Base-by-base conservation (phyloP, 371 early-diverging fungal genomes). In the Mortierella sp. region DNA sequence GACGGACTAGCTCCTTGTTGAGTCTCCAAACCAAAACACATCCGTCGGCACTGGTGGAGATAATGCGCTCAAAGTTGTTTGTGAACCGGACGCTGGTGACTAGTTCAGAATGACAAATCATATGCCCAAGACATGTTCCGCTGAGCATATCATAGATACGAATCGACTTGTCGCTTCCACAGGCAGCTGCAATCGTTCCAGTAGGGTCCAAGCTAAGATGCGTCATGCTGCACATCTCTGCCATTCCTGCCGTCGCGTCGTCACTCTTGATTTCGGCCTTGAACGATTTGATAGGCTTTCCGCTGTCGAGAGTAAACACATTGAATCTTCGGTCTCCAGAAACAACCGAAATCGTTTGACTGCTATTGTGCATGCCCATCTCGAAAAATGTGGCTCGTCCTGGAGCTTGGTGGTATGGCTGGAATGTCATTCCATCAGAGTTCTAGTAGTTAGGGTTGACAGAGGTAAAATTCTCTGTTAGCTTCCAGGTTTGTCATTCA, bases 21-120 rank as follows among this genome's bases (percentile, higher is more conserved):
- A 94, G 70, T 57, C 84, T 83, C 95, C 95, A 95, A 0, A 95
- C 85, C 77, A 94, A 88, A 11, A 94, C 82, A 15, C 92, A 93
- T 0, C 95, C 94, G 69, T 95, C 94, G 0, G 90, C 92, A 63
- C 91, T 88, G 6, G 94, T 92, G 11, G 93, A 91, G 26, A 93
- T 81, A 4, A 95, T 75, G 0, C 90, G 84, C 14, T 86, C 60
- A 19, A 83, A 82, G 58, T 86, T 89, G 1, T 69, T 71, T 4
- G 82, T 84, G 74, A 96, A 94, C 55, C 85, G 86, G 48, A 94
- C 88, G 12, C 87, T 77, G 0, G 96, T 96, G 18, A 96, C 89
- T 21, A 92, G 77, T 63, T 96, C 96, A 0, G 94, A 87, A 73
- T 95, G 95, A 0, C 93, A 94, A 50, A 84, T 83, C 12, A 85